phyloP scores from a whole-genome alignment of 2,329 filamentous ascomycete species.

The Acrocalymma vagum region DNA sequence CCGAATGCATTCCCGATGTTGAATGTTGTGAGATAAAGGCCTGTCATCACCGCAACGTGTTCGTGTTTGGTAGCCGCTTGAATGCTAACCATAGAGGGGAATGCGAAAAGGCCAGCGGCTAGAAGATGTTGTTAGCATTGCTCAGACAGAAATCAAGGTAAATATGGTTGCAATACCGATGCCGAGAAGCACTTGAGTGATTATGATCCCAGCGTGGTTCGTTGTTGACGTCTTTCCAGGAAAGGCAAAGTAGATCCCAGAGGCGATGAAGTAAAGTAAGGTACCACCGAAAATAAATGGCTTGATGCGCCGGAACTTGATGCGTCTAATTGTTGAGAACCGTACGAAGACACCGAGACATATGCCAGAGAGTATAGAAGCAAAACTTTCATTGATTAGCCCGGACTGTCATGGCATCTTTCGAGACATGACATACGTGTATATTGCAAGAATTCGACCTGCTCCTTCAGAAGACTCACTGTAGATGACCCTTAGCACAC shows the following conservation, averaged over 20 bases:
- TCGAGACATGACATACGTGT: too few relatives aligned
- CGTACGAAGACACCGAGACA: slow-evolving; percentile 65
- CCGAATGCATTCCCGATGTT: slow-evolving; percentile 69
- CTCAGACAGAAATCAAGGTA: too few relatives aligned
- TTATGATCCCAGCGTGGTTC: slow-evolving; percentile 66
- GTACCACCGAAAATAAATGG: slow-evolving; percentile 69
- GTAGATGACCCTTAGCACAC: slow-evolving; percentile 67
- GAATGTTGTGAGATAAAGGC: slow-evolving; percentile 69
- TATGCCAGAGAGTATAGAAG: slow-evolving; percentile 66
- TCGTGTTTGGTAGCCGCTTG: slow-evolving; percentile 61
- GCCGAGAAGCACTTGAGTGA: slow-evolving; percentile 68
- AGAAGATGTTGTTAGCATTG: too few relatives aligned
- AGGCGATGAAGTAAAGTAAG: slow-evolving; percentile 68
- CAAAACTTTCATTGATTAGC: too few relatives aligned
- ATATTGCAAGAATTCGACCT: slow-evolving; percentile 66
- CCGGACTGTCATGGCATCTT: too few relatives aligned
- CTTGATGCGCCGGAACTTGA: slow-evolving; percentile 66
- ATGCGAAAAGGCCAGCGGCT: slow-evolving; percentile 69
- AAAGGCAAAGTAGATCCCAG: slow-evolving; percentile 70
- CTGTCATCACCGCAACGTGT: slow-evolving; percentile 70
- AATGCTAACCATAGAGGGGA: slow-evolving; percentile 60
- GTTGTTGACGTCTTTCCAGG: slow-evolving; percentile 58
- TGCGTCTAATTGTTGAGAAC: too few relatives aligned
- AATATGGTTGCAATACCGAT: too few relatives aligned
- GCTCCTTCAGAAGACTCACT: slow-evolving; percentile 64